Base-by-base conservation (phyloP, 345 rosid species). In the Eucalyptus caleyi region DNA sequence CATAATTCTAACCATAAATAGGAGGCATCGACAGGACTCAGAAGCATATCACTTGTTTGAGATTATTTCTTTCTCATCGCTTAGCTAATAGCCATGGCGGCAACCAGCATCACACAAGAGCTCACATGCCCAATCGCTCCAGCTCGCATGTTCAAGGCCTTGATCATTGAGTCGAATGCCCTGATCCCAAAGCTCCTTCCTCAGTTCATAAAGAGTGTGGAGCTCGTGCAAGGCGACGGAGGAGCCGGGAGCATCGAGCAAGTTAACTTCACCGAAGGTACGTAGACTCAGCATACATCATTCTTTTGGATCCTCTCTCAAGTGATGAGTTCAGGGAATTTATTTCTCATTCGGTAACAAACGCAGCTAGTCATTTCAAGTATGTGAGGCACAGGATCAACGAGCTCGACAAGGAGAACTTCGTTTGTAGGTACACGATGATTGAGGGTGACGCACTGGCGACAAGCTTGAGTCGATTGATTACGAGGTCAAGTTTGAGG, bases 191-290 rank as follows among this genome's bases (percentile, higher is more conserved):
- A 89, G 53, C 65, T 93, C 86, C 54, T 87, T 5, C 94, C 93
- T 37, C 91, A 92, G 42, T 88, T 90, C 80, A 59, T 92, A 50
- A 87, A 86, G 82, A 91, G 87, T 26, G 60, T 91, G 24, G 91
- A 87, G 21, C 50, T 90, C 6, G 59, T 92, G 11, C 86, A 86
- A 89, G 94, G 92, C 11, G 88, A 91, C 47, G 94, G 94, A 72
- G 93, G 92, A 18, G 54, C 90, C 16, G 94, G 94, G 27, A 93
- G 90, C 87, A 87, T 91, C 69, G 92, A 89, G 89, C 90, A 87
- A 85, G 88, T 90, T 44, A 87, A 90, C 27, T 92, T 93, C 80
- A 88, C 87, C 21, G 93, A 93, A 81, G 93, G 94, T 89, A 49
- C 8, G 51, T 19, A 37, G 4, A 37, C 8, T 72, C 45, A 26